phyloP scores from a whole-genome alignment of 2,329 filamentous ascomycete genomes.

The Cercospora canescens region DNA sequence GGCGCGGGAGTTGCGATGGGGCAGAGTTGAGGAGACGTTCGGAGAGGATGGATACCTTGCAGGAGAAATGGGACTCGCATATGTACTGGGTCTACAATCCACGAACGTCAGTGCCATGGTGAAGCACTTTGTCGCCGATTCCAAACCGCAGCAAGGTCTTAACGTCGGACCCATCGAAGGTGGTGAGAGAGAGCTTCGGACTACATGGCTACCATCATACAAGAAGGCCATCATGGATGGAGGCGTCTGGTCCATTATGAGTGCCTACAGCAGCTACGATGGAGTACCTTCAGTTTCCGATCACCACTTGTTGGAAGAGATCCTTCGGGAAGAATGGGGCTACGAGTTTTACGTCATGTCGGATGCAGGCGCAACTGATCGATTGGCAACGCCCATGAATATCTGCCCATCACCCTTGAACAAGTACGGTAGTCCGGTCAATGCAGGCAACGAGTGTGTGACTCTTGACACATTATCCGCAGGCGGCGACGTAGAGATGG shows the following conservation, averaged over 20 bases:
- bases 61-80: constrained; percentile 66
- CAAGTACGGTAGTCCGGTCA: constrained; percentile 48
- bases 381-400: constrained; percentile 63
- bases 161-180: constrained; percentile 64
- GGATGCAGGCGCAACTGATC: constrained; percentile 71
- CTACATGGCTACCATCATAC: constrained; percentile 59
- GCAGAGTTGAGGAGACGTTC: constrained; percentile 72
- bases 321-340: constrained; percentile 70
- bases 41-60: constrained; percentile 68
- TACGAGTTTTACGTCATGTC: constrained; percentile 68
- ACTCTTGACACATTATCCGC: constrained; percentile 64
- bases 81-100: constrained; percentile 62
- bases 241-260: constrained; percentile 69
- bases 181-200: constrained; percentile 56
- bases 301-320: constrained; percentile 65
- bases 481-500: constrained; percentile 75
- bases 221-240: constrained; percentile 71
- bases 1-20: constrained; percentile 69
- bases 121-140: constrained; percentile 74
- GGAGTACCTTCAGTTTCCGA: constrained; percentile 68
- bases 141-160: constrained; percentile 68
- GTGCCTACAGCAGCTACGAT: constrained; percentile 71
- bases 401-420: constrained; percentile 55
- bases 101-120: constrained; percentile 69
- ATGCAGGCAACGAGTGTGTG: constrained; percentile 62